These are phyloP conservation scores for Parathielavia hyrcaniae DNA, from an alignment of 495 filamentous ascomycete species.

Conservation along the genomic window DNA sequence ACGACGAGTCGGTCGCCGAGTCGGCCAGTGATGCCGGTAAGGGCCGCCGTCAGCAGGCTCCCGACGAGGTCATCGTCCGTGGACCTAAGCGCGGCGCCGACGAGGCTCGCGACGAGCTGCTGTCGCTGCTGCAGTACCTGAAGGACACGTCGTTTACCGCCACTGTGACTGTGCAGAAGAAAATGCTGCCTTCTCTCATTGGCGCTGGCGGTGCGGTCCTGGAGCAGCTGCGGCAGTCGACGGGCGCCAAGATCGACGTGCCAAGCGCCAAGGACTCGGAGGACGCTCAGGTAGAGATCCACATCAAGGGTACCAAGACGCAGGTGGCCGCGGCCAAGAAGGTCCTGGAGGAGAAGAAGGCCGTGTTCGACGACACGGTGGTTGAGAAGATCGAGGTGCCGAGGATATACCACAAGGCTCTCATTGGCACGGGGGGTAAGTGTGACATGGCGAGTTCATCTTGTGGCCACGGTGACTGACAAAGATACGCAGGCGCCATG, in stretches of 20 bases:
- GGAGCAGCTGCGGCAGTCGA: conserved; percentile 76
- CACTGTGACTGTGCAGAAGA: conserved; percentile 76
- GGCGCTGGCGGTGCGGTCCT: conserved; percentile 83
- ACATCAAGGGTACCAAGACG: conserved; percentile 80
- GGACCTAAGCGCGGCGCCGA: conserved; percentile 89
- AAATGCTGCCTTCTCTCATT: conserved; percentile 82
- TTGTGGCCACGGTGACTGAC: not conserved
- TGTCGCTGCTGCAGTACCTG: conserved; percentile 77
- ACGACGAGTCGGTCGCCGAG: conserved; percentile 64
- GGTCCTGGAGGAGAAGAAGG: conserved; percentile 73
- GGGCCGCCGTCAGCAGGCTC: conserved; percentile 62
- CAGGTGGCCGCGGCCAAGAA: conserved; percentile 87
- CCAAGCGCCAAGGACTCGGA: conserved; percentile 57
- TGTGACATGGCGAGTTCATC: not conserved
- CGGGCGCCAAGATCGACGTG: conserved; percentile 83
- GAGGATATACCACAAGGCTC: conserved; percentile 76
- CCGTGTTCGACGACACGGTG: conserved; percentile 78
- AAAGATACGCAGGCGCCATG: conserved; percentile 60
- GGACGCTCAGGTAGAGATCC: conserved; percentile 70
- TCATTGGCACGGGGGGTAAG: conserved; percentile 87
- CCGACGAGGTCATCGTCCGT: conserved; percentile 85
- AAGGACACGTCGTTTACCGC: conserved; percentile 75
- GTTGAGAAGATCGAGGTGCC: conserved; percentile 79
- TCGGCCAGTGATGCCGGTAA: conserved; percentile 65
- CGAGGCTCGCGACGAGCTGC: conserved; percentile 80